These are phyloP conservation scores for Sclerotinia subarctica DNA, from an alignment of 2,329 filamentous ascomycete genomes.

Conservation along the genomic window DNA sequence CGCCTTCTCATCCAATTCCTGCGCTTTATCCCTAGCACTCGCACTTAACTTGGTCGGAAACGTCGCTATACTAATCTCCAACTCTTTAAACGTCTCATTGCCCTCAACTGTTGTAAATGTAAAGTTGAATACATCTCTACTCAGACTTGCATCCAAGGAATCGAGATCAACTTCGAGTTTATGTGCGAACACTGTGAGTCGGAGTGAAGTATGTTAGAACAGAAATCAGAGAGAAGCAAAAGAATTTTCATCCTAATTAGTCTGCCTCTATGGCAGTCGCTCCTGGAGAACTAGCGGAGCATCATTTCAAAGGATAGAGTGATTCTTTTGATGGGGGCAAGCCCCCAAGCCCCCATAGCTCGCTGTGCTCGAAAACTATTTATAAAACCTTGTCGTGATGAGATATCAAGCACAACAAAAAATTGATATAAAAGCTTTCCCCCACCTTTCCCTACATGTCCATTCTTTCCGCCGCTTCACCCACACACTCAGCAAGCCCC, in stretches of 20 bases:
- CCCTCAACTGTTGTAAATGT: not conserved
- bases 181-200: not conserved
- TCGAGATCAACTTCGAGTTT: constrained; percentile 9
- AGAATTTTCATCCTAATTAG: constrained; percentile 26
- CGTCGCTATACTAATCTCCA: constrained; percentile 42
- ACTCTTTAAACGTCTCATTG: constrained; percentile 17
- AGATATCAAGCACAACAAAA: too few species aligned
- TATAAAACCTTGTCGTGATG: too few species aligned
- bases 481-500: too few species aligned
- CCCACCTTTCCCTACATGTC: too few species aligned
- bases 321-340: not conserved
- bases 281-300: not conserved
- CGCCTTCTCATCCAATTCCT: constrained; percentile 54
- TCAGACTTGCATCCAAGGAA: not conserved
- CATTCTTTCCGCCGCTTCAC: too few species aligned
- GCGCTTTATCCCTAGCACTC: constrained; percentile 31
- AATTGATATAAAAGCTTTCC: too few species aligned
- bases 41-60: constrained; percentile 39
- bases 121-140: not conserved
- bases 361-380: not conserved
- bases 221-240: not conserved
- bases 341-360: not conserved
- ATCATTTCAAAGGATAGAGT: not conserved
- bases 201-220: not conserved
- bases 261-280: not conserved